Evolutionary conservation across 2,329 filamentous ascomycete species (phyloP).

Genomic region (Fusarium staphyleae): DNA sequence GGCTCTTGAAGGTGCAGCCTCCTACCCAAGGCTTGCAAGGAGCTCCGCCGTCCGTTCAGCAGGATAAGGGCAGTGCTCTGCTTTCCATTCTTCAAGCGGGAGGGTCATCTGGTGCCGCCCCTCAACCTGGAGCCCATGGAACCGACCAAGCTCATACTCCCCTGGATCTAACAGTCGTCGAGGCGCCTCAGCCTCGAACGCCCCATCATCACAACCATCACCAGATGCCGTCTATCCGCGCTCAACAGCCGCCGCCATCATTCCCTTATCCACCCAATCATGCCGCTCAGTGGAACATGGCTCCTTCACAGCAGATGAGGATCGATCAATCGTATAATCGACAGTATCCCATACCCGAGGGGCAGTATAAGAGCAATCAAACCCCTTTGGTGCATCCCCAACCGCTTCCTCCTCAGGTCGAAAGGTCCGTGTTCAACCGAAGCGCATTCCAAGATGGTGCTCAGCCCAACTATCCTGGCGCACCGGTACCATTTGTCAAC

Average conservation of each 20-base stretch:
- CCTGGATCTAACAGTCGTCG: slow-evolving; percentile 59
- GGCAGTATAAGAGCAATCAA: slow-evolving; percentile 37
- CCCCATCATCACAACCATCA: slow-evolving; percentile 63
- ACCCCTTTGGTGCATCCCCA: slow-evolving; percentile 52
- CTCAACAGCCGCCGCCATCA: slow-evolving; percentile 44
- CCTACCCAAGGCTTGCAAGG: slow-evolving; percentile 57
- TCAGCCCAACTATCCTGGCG: slow-evolving; percentile 16
- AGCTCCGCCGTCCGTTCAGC: slow-evolving; percentile 33
- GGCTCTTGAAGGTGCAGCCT: slow-evolving; percentile 63
- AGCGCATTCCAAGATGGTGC: slow-evolving; percentile 42
- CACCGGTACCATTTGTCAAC: slow-evolving; percentile 21
- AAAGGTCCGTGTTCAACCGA: slow-evolving; percentile 58
- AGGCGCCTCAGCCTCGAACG: slow-evolving; percentile 61
- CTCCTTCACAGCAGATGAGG: slow-evolving; percentile 19
- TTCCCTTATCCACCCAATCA: slow-evolving; percentile 42
- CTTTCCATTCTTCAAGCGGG: slow-evolving; percentile 60
- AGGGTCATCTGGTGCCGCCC: slow-evolving; percentile 16
- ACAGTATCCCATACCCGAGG: slow-evolving; percentile 28
- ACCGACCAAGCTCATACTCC: slow-evolving; percentile 57
- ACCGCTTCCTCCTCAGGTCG: slow-evolving; percentile 62
- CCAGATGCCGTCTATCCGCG: slow-evolving; percentile 46
- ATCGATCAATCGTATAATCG: slow-evolving; percentile 27
- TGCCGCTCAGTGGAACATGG: slow-evolving; percentile 24
- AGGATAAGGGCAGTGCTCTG: slow-evolving; percentile 59
- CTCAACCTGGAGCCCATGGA: slow-evolving; percentile 14